Base-by-base conservation (phyloP, 176 grass and related monocot species). In the Metroxylon sagu region DNA sequence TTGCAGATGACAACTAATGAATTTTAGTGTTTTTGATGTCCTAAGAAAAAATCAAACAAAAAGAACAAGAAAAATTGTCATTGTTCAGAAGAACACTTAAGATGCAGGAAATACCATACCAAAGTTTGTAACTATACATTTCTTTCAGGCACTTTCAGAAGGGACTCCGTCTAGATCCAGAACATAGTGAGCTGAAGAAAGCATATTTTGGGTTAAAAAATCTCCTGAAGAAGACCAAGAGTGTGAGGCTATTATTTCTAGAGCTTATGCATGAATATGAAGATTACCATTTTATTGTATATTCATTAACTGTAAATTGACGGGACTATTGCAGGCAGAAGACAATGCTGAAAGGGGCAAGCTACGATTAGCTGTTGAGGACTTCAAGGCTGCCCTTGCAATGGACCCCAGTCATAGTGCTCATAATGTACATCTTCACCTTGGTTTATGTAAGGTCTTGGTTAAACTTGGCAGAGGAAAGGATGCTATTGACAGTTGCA, bases 391-490 rank as follows among this genome's bases (percentile, higher is more conserved):
- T 60, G 87, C 93, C 62, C 84, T 97, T 63, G 78, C 87, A 75
- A 63, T 97, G 75, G 93, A 97, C 52, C 84, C 93, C 18, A 70
- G 85, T 71, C 87, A 97, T 62, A 80, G 52, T 35, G 55, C 82
- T 31, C 86, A 91, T 71, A 97, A 91, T 52, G 63, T 91, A 21
- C 64, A 97, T 71, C 79, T 97, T 85, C 71, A 85, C 75, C 81
- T 97, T 64, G 87, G 81, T 35, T 72, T 97, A 31, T 97, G 93
- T 77, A 97, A 97, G 75, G 75, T 80, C 78, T 76, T 97, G 70
- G 83, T 91, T 85, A 91, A 88, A 88, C 87, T 97, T 69, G 93
- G 87, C 3, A 91, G 93, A 97, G 87, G 87, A 56, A 97, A 91
- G 53, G 93, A 97, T 64, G 93, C 93, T 69, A 71, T 97, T 43